These are phyloP conservation scores for Erodium moschatum DNA, from an alignment of 441 rosid species.

Conservation along the genomic window DNA sequence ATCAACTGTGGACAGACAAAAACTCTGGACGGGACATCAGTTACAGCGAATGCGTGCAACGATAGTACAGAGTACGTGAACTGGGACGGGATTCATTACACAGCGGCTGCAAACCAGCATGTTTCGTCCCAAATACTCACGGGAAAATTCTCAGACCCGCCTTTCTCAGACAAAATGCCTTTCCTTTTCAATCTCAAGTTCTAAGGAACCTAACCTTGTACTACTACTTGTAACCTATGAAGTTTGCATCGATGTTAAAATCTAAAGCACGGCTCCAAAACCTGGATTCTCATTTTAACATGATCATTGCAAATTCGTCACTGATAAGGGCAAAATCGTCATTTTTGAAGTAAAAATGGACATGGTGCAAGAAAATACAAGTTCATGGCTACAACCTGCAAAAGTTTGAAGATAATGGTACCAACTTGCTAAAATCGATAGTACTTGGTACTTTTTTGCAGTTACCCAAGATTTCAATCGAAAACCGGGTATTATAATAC, in stretches of 20 bases:
- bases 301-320: too few species aligned
- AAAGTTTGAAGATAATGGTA: too few species aligned
- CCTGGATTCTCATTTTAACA: background rate
- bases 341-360: too few species aligned
- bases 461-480: background rate
- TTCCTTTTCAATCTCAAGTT: constrained; percentile 62
- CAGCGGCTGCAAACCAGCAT: constrained; percentile 76
- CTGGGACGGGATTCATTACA: constrained; percentile 94
- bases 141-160: constrained; percentile 72
- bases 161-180: constrained; percentile 70
- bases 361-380: too few species aligned
- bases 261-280: too few species aligned
- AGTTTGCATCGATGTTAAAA: constrained; percentile 8
- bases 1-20: constrained; percentile 70
- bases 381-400: too few species aligned
- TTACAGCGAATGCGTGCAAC: constrained; percentile 56
- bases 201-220: constrained; percentile 27
- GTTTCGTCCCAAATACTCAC: constrained; percentile 66
- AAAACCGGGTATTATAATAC: constrained; percentile 22
- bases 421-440: too few species aligned
- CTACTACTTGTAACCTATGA: background rate
- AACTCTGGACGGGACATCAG: constrained; percentile 47
- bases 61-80: constrained; percentile 75
- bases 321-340: too few species aligned
- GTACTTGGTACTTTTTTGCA: too few species aligned